These are phyloP conservation scores for Didymellaceae sp. DNA, from an alignment of 2,329 filamentous ascomycete species.

Conservation along the genomic window DNA sequence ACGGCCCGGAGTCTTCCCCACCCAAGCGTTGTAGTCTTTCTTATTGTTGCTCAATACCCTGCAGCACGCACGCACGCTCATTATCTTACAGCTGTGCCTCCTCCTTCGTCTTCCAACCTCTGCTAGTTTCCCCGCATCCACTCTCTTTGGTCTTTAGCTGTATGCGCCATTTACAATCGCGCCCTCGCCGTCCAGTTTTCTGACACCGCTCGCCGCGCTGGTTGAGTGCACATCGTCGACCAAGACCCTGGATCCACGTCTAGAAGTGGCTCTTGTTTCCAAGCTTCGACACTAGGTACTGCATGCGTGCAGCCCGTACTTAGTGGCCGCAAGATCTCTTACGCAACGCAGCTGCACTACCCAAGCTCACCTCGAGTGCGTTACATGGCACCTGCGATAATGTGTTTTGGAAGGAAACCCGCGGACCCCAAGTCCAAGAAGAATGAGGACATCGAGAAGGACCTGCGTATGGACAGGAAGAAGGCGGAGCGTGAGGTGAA, in stretches of 20 bases:
- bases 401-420: conserved; percentile 60
- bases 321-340: conserved; percentile 15
- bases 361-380: conserved; percentile 4
- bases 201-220: conserved; percentile 15
- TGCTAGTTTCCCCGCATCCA: conserved; percentile 12
- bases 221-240: conserved; percentile 1
- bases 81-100: conserved; percentile 11
- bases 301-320: conserved; percentile 13
- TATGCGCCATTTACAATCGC: conserved; percentile 9
- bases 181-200: conserved; percentile 4
- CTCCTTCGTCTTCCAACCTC: conserved; percentile 4
- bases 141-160: conserved; percentile 2
- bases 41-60: not conserved
- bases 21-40: conserved; percentile 5
- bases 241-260: conserved; percentile 7
- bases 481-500: conserved; percentile 86
- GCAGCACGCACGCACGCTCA: conserved; percentile 4
- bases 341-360: conserved; percentile 8
- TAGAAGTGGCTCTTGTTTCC: conserved; percentile 6
- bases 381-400: conserved; percentile 52
- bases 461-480: conserved; percentile 87
- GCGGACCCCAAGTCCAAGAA: conserved; percentile 56
- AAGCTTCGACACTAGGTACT: conserved; percentile 9
- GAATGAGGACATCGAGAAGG: conserved; percentile 80
- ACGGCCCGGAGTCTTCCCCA: conserved; percentile 10